These are phyloP conservation scores for Pleurotus citrinopileatus DNA, from an alignment of 768 basidiomycete species.

Conservation along the genomic window DNA sequence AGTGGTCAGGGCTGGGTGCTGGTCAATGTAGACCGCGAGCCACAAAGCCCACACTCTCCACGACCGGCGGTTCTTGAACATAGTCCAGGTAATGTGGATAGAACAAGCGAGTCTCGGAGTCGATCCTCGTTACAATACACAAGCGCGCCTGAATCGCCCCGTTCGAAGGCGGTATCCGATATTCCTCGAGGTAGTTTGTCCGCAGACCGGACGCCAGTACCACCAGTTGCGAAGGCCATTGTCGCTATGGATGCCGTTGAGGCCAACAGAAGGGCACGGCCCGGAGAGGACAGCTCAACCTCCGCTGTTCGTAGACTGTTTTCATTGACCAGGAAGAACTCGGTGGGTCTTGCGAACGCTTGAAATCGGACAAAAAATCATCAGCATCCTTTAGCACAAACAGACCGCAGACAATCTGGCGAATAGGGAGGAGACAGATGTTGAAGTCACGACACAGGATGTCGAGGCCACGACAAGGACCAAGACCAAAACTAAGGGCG, in stretches of 20 bases:
- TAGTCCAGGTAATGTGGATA: constrained; percentile 15
- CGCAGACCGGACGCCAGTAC: constrained; percentile 23
- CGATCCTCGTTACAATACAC: constrained; percentile 16
- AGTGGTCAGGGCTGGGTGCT: constrained; percentile 63
- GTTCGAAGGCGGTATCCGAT: not conserved
- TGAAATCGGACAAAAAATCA: not conserved
- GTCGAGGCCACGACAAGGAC: constrained; percentile 10
- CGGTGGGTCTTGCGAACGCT: constrained; percentile 27
- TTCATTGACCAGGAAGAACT: constrained; percentile 33
- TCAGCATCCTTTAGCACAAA: not conserved
- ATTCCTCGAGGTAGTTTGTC: constrained; percentile 1
- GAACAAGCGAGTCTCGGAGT: constrained; percentile 21
- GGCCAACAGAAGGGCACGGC: constrained; percentile 37
- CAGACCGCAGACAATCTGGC: not conserved
- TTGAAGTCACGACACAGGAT: constrained; percentile 18
- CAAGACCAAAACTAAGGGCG: constrained; percentile 23
- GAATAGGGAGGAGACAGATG: constrained; percentile 7
- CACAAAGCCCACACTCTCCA: not conserved
- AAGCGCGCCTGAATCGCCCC: constrained; percentile 16
- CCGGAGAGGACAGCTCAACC: constrained; percentile 18
- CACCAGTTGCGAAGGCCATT: constrained; percentile 59
- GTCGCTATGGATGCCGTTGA: constrained; percentile 59
- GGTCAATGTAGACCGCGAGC: constrained; percentile 53
- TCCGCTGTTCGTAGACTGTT: constrained; percentile 34
- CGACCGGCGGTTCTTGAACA: not conserved